These are phyloP conservation scores for Penicillium sp. DNA, from an alignment of 2,329 filamentous ascomycete species.

Conservation along the genomic window DNA sequence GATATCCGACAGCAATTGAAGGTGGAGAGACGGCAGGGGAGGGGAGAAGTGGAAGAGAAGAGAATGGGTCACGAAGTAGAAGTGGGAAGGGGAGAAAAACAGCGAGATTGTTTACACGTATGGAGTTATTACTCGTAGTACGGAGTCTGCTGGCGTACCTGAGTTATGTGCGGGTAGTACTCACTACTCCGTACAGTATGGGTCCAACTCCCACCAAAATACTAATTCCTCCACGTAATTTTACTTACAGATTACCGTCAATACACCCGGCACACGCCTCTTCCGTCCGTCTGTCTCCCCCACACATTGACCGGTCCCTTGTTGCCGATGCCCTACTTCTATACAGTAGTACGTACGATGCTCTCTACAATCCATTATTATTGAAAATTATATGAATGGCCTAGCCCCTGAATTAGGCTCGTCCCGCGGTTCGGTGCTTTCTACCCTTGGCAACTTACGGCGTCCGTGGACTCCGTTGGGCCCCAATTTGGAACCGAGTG, in stretches of 20 bases:
- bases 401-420: background rate
- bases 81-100: conserved; percentile 26
- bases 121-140: too few species aligned
- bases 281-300: conserved; percentile 23
- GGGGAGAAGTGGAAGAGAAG: conserved; percentile 12
- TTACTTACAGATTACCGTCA: conserved; percentile 22
- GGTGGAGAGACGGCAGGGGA: conserved; percentile 2
- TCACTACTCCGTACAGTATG: too few species aligned
- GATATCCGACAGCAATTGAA: conserved; percentile 26
- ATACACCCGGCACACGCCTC: conserved; percentile 20
- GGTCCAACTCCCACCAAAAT: conserved; percentile 13
- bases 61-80: conserved; percentile 16
- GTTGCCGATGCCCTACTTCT: background rate
- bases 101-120: conserved; percentile 29
- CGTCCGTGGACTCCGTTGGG: background rate
- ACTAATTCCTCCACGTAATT: conserved; percentile 8
- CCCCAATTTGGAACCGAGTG: background rate
- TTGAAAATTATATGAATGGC: background rate
- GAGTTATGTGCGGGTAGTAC: conserved; percentile 15
- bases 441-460: background rate
- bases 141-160: conserved; percentile 4
- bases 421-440: conserved; percentile 1
- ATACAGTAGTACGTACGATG: background rate
- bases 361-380: background rate
- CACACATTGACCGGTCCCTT: conserved; percentile 5